Evolutionary conservation across 495 filamentous ascomycete genomes (phyloP).

Genomic region (Bathelium albidoporum): DNA sequence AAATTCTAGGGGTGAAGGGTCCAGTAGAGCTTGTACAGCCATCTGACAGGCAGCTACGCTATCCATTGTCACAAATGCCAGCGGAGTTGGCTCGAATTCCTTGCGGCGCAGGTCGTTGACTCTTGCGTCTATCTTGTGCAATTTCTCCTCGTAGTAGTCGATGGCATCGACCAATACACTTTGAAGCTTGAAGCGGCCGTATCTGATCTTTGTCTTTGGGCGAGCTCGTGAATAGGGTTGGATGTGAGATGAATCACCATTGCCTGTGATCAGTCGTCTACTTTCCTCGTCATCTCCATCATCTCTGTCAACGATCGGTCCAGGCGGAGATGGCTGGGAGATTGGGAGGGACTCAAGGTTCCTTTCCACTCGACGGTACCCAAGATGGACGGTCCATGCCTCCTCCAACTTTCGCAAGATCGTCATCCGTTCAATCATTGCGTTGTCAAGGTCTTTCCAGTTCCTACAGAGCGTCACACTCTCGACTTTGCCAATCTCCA

Average conservation of each 20-base stretch:
- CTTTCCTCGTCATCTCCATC: slow-evolving; percentile 37
- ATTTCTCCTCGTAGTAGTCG: slow-evolving; percentile 80
- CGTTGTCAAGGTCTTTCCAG: slow-evolving; percentile 71
- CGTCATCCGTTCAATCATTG: slow-evolving; percentile 57
- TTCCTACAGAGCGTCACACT: slow-evolving; percentile 77
- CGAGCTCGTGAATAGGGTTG: slow-evolving; percentile 40
- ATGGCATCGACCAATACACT: slow-evolving; percentile 76
- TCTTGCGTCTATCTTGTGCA: slow-evolving; percentile 70
- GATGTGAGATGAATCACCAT: slow-evolving; percentile 31
- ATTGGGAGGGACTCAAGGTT: slow-evolving; percentile 43
- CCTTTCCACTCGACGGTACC: slow-evolving; percentile 39
- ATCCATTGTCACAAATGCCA: slow-evolving; percentile 96
- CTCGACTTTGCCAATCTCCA: slow-evolving; percentile 90
- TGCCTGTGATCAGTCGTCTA: slow-evolving; percentile 42
- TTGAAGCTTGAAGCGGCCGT: slow-evolving; percentile 63
- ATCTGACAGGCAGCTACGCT: slow-evolving; percentile 88
- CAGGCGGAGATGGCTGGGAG: slow-evolving; percentile 38
- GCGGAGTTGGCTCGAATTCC: slow-evolving; percentile 63
- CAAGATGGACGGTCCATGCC: slow-evolving; percentile 65
- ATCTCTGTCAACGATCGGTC: slow-evolving; percentile 29
- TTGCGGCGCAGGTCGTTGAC: slow-evolving; percentile 62
- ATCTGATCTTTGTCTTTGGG: slow-evolving; percentile 66
- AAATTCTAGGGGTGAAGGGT: slow-evolving; percentile 77
- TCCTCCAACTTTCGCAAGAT: slow-evolving; percentile 69
- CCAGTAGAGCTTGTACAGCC: slow-evolving; percentile 85